phyloP scores from a whole-genome alignment of 1,139 yeast species.

The Blastobotrys raffinosifermentans region DNA sequence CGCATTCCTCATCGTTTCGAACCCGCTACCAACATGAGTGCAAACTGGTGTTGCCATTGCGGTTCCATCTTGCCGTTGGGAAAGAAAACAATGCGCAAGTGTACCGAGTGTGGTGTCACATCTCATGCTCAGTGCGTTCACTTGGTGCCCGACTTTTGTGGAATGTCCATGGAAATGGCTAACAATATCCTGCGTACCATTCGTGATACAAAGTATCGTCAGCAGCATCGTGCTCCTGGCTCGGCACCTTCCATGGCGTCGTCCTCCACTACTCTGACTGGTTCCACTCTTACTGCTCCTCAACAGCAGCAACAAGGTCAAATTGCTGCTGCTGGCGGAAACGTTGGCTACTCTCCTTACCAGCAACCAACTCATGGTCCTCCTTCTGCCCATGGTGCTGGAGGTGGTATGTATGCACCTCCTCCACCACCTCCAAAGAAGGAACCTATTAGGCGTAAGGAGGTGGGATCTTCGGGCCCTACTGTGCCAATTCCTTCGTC shows the following conservation, averaged over 20 bases:
- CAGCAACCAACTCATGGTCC: conserved; percentile 8
- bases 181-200: conserved; percentile 81
- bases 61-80: conserved; percentile 96
- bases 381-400: conserved; percentile 10
- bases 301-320: conserved; percentile 9
- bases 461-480: conserved; percentile 31
- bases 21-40: conserved; percentile 84
- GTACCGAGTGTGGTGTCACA: conserved; percentile 92
- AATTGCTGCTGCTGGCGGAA: too few species aligned
- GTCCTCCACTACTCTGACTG: conserved; percentile 7
- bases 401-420: conserved; percentile 6
- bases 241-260: conserved; percentile 5
- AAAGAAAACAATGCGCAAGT: conserved; percentile 85
- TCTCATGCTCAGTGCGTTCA: conserved; percentile 92
- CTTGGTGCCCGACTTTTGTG: conserved; percentile 95
- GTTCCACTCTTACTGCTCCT: conserved; percentile 3
- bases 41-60: conserved; percentile 99
- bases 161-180: conserved; percentile 97
- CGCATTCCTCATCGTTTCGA: conserved; percentile 96
- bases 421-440: conserved; percentile 23
- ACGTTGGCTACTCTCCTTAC: conserved; percentile 12
- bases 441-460: conserved; percentile 30
- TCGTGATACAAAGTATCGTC: conserved; percentile 61
- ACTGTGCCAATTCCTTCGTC: too few species aligned
- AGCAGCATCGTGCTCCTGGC: conserved; percentile 20